Evolutionary conservation across 192 early-diverging fungal species (phyloP), one percentile per base, ranked within the genome.

Genomic region (Backusella parvicylindrica): DNA sequence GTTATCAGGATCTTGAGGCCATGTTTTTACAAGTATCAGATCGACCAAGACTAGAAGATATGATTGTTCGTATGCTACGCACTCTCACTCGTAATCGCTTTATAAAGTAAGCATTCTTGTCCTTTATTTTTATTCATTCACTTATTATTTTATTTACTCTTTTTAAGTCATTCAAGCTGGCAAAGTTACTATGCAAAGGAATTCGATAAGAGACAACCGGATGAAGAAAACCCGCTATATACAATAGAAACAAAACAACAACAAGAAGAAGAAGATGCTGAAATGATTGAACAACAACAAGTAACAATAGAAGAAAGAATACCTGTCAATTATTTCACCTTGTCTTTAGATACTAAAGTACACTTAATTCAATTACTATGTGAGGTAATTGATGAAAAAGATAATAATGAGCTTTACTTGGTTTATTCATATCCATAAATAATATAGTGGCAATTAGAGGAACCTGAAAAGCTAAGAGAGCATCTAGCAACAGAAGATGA

Each of bases 381-480:
- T 70, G 73, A 86, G 74, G 89, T 89, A 74, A 36, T 81, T 49
- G 41, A 76, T 13, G 43, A 38, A 3, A 38, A 38, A 26, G 12
- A 28, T 60, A 12, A 28, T n/a, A 23, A 60, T 72, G n/a, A 40
- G 0, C 4, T n/a, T 63, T 31, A 70, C 32, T 26, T 71, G 65
- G 26, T 77, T 73, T 28, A 43, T 33, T 12, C 72, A 71, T 18
- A 66, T 63, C 65, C 16, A 76, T 77, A 56, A 47, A 72, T 60
- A 21, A 47, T 84, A 64, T 86, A 93, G 79, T 91, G 90, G 88
- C 91, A 93, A 77, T 74, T 91, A 49, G 91, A 92, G 60, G 84
- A 87, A 72, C 84, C 89, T n/a, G 92, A 93, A 38, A 79, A 81
- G 30, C 87, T 93, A 36, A 83, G 89, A 15, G 77, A 83, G 5